phyloP scores from a whole-genome alignment of 116 monocot genomes.

The Iris pallida region DNA sequence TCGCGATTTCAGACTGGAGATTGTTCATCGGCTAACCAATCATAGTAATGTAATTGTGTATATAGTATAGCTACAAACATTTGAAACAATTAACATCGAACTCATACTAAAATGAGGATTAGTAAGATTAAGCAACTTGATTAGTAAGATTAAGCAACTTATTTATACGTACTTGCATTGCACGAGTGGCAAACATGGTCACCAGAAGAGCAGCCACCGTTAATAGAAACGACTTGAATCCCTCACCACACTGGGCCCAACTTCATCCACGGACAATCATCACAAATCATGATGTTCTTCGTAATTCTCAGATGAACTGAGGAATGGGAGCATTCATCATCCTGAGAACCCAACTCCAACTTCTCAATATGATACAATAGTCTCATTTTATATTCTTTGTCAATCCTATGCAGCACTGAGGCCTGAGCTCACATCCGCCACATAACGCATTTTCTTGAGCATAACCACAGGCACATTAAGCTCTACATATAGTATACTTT shows the following conservation, averaged over 20 bases:
- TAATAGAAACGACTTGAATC: conserved; percentile 32
- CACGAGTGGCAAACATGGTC: conserved; percentile 6
- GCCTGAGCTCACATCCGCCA: conserved; percentile 13
- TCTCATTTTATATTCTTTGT: conserved; percentile 23
- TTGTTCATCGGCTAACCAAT: no score
- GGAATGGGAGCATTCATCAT: conserved; percentile 32
- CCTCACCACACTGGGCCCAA: conserved; percentile 29
- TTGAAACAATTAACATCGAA: no score
- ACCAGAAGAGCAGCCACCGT: conserved; percentile 28
- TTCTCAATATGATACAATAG: conserved; percentile 38
- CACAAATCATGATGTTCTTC: conserved; percentile 43
- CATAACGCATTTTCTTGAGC: conserved; percentile 44
- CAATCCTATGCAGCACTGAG: conserved; percentile 26
- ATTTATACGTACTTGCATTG: no score
- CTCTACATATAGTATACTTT: conserved; percentile 16
- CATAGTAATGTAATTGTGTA: no score
- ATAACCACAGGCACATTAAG: conserved; percentile 20
- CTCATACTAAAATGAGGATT: no score
- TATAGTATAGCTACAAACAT: no score
- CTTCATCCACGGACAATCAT: conserved; percentile 40
- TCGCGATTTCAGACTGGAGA: no score
- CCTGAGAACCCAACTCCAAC: conserved; percentile 29
- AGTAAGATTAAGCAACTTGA: no score
- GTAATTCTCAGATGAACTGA: conserved; percentile 24
- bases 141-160: no score